Evolutionary conservation across 1,284 basidiomycete species (phyloP).

Genomic region (Ganoderma lingzhi): DNA sequence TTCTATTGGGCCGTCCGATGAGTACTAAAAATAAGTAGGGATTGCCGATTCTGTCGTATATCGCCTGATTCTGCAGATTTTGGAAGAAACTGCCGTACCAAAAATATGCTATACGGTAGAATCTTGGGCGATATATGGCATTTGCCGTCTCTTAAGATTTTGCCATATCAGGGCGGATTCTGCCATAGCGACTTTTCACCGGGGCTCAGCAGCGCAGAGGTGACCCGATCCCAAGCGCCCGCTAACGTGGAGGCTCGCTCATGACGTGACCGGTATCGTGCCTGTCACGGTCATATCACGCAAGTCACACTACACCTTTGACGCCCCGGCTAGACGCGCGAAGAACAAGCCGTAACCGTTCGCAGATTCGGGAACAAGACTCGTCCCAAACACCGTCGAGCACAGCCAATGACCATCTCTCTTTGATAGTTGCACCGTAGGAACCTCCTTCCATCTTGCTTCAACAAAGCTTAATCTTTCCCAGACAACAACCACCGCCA

Average conservation of each 20-base stretch:
- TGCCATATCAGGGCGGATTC: too few species aligned
- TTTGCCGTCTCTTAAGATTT: too few species aligned
- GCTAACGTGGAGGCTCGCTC: slow-evolving; percentile 26
- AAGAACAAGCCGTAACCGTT: slow-evolving; percentile 1
- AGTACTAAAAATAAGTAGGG: too few species aligned
- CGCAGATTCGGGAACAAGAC: slow-evolving; percentile 6
- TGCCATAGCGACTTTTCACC: too few species aligned
- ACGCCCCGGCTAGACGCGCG: not conserved
- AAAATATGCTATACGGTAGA: too few species aligned
- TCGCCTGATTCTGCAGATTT: too few species aligned
- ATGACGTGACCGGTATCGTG: slow-evolving; percentile 1
- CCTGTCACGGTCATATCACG: slow-evolving; percentile 3
- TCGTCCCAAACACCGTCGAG: not conserved
- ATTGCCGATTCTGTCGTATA: too few species aligned
- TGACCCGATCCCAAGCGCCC: slow-evolving; percentile 17
- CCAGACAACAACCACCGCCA: slow-evolving; percentile 6
- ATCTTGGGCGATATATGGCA: too few species aligned
- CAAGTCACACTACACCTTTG: not conserved
- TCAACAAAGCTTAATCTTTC: slow-evolving; percentile 11
- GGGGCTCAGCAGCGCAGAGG: slow-evolving; percentile 7
- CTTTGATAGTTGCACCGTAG: slow-evolving; percentile 9
- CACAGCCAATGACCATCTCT: slow-evolving; percentile 7
- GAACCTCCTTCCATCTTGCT: slow-evolving; percentile 5
- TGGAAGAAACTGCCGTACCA: too few species aligned
- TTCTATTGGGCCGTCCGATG: too few species aligned